These are phyloP conservation scores for Hypoxylon sp. DNA, from an alignment of 2,329 filamentous ascomycete species.

Conservation along the genomic window DNA sequence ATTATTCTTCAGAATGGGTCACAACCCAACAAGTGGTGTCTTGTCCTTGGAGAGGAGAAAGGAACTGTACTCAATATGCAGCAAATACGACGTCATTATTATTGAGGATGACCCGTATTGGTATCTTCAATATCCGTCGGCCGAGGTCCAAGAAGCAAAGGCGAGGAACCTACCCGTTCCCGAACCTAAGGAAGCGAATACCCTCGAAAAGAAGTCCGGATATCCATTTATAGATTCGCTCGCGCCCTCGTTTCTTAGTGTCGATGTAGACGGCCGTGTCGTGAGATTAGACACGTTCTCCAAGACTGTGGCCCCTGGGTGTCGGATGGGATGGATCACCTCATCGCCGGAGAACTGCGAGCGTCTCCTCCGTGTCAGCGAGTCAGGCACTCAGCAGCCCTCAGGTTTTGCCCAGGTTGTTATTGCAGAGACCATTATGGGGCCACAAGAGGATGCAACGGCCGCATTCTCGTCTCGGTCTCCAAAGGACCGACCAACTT, in stretches of 20 bases:
- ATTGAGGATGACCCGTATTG: constrained; percentile 96
- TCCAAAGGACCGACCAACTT: constrained; percentile 61
- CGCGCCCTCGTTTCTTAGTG: constrained; percentile 81
- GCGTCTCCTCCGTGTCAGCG: constrained; percentile 78
- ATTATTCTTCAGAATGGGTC: constrained; percentile 73
- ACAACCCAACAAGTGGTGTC: constrained; percentile 86
- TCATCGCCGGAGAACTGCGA: constrained; percentile 83
- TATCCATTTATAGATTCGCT: constrained; percentile 86
- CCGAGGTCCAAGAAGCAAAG: constrained; percentile 65
- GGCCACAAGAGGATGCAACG: constrained; percentile 68
- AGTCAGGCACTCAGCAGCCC: constrained; percentile 83
- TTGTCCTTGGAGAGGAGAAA: constrained; percentile 79
- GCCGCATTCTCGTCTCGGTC: constrained; percentile 60
- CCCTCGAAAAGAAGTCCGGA: constrained; percentile 63
- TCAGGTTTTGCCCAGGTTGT: constrained; percentile 91
- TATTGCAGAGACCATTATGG: constrained; percentile 81
- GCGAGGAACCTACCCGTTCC: constrained; percentile 56
- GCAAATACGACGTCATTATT: constrained; percentile 89
- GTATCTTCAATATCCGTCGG: constrained; percentile 90
- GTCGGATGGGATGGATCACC: constrained; percentile 90
- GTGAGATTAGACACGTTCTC: constrained; percentile 93
- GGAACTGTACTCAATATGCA: constrained; percentile 84
- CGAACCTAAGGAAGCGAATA: constrained; percentile 50
- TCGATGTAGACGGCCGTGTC: constrained; percentile 89
- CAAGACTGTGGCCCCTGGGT: constrained; percentile 91